Evolutionary conservation across 129 eudicot species (phyloP).

Genomic region (Arctium minus): DNA sequence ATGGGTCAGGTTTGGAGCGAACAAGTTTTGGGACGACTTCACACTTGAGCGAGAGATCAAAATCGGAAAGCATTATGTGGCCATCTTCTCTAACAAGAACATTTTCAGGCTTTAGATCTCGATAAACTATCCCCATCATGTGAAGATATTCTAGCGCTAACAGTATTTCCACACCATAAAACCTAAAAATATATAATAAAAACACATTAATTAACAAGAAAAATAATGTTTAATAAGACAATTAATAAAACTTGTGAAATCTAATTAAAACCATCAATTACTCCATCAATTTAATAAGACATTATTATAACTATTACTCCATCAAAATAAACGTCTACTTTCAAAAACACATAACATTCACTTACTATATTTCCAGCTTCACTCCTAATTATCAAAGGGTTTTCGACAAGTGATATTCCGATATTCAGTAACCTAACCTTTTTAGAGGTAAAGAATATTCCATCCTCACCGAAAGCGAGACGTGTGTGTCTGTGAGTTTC

Average conservation of each 20-base stretch:
- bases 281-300: no score
- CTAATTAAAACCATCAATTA: background rate
- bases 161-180: constrained; percentile 67
- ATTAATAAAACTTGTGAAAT: background rate
- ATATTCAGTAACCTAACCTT: no score
- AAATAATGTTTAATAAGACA: background rate
- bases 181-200: constrained; percentile 32
- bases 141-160: constrained; percentile 78
- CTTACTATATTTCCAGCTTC: background rate
- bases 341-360: background rate
- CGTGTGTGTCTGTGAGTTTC: no score
- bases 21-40: constrained; percentile 64
- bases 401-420: no score
- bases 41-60: constrained; percentile 69
- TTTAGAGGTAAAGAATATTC: no score
- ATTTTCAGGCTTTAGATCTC: constrained; percentile 79
- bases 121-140: constrained; percentile 79
- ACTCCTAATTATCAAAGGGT: background rate
- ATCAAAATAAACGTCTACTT: background rate
- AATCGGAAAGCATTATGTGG: constrained; percentile 77
- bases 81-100: constrained; percentile 77
- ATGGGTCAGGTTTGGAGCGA: constrained; percentile 32
- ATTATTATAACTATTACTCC: background rate
- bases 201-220: background rate
- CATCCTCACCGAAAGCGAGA: no score